Evolutionary conservation across 2,329 filamentous ascomycete species (phyloP).

Genomic region (Trichoderma sp.): DNA sequence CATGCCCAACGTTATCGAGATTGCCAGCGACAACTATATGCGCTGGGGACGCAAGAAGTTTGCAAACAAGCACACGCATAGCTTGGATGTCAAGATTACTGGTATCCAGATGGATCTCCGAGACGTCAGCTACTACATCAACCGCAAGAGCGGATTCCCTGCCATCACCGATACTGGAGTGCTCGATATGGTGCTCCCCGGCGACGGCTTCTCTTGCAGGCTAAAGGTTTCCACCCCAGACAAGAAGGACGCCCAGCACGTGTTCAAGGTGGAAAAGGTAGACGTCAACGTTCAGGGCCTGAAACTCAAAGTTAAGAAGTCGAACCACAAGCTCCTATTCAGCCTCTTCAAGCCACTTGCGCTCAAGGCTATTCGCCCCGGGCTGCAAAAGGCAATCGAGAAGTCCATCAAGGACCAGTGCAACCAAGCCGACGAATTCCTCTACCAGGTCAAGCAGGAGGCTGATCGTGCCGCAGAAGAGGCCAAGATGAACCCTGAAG

Average conservation of each 20-base stretch:
- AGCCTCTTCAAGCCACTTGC: constrained; percentile 83
- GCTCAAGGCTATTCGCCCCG: constrained; percentile 80
- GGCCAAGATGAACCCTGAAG: constrained; percentile 62
- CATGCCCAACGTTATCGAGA: constrained; percentile 87
- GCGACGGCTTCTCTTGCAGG: constrained; percentile 88
- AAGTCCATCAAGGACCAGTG: constrained; percentile 86
- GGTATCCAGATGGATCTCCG: constrained; percentile 91
- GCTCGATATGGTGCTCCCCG: constrained; percentile 84
- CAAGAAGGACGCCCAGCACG: constrained; percentile 73
- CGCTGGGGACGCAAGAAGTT: constrained; percentile 91
- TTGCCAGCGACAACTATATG: constrained; percentile 92
- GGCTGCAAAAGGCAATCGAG: constrained; percentile 84
- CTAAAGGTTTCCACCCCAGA: constrained; percentile 84
- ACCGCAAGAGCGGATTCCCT: constrained; percentile 93
- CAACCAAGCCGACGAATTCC: constrained; percentile 70
- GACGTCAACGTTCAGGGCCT: constrained; percentile 80
- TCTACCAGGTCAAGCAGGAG: constrained; percentile 80
- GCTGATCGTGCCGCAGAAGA: constrained; percentile 73
- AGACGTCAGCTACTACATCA: constrained; percentile 93
- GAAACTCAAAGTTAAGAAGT: constrained; percentile 89
- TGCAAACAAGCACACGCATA: constrained; percentile 79
- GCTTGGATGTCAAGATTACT: constrained; percentile 78
- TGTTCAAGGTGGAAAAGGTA: constrained; percentile 94
- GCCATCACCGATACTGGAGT: constrained; percentile 85
- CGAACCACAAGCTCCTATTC: constrained; percentile 92